Conservation (phyloP, 495 filamentous ascomycete species). For the Mycothermus thermophilus region DNA sequence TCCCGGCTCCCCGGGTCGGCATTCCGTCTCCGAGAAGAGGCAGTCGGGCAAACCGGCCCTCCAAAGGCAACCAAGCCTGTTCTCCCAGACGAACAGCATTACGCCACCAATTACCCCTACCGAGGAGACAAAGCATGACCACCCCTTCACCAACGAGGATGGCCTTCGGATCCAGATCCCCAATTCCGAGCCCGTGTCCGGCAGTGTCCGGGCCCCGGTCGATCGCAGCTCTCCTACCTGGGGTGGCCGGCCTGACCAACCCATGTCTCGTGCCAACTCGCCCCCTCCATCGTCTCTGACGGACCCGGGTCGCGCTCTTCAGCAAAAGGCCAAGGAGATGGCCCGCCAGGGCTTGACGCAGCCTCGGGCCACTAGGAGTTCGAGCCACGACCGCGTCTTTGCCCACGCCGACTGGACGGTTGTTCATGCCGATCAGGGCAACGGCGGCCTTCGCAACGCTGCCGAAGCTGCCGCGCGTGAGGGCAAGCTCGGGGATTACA, state of each 20-base stretch:
- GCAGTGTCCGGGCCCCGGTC: slow-evolving; percentile 34
- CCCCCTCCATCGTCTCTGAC: slow-evolving; percentile 60
- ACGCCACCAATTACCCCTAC: slow-evolving; percentile 47
- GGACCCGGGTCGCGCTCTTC: slow-evolving; percentile 39
- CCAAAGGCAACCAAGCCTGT: slow-evolving; percentile 31
- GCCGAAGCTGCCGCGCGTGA: slow-evolving; percentile 58
- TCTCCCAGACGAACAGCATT: slow-evolving; percentile 24
- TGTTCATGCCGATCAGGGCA: slow-evolving; percentile 72
- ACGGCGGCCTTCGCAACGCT: slow-evolving; percentile 79
- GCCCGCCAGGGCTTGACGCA: slow-evolving; percentile 34
- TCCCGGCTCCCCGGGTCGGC: slow-evolving; percentile 24
- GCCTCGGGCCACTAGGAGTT: slow-evolving; percentile 31
- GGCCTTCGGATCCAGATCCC: slow-evolving; percentile 32
- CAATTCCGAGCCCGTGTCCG: slow-evolving; percentile 14
- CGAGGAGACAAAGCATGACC: slow-evolving; percentile 39
- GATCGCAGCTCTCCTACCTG: slow-evolving; percentile 57
- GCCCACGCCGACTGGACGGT: slow-evolving; percentile 65
- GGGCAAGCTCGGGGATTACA: slow-evolving; percentile 49
- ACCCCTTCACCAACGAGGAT: slow-evolving; percentile 46
- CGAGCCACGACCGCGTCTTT: slow-evolving; percentile 49
- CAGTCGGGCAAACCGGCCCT: slow-evolving; percentile 15
- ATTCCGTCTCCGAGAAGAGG: slow-evolving; percentile 20
- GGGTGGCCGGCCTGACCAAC: slow-evolving; percentile 59
- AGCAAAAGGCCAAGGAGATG: slow-evolving; percentile 39
- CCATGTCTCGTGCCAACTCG: slow-evolving; percentile 51